A percentile compares a stretch with the other conserved stretches of the same genome.
phyloP scores from a whole-genome alignment of 2,329 filamentous ascomycete species.

The Zalaria obscura region DNA sequence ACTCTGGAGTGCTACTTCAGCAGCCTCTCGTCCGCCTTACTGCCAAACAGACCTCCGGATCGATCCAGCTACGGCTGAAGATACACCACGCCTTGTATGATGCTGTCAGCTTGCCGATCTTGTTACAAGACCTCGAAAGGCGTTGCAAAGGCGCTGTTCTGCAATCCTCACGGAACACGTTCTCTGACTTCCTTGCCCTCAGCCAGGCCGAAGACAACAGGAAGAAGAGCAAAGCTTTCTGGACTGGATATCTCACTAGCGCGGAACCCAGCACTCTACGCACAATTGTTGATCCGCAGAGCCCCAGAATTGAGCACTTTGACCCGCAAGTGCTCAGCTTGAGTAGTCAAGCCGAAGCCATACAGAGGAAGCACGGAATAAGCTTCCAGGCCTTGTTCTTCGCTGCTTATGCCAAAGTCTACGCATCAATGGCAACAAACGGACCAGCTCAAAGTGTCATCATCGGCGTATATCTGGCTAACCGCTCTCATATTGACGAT shows the following conservation, averaged over 20 bases:
- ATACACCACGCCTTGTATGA: conserved; percentile 88
- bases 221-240: conserved; percentile 29
- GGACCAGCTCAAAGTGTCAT: conserved; percentile 32
- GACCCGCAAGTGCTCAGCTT: conserved; percentile 32
- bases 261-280: conserved; percentile 6
- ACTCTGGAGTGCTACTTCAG: neutral
- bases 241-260: conserved; percentile 32
- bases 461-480: conserved; percentile 74
- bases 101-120: conserved; percentile 56
- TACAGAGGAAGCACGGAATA: conserved; percentile 40
- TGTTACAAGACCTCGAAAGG: conserved; percentile 41
- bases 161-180: conserved; percentile 9
- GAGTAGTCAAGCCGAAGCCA: conserved; percentile 24
- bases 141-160: conserved; percentile 20
- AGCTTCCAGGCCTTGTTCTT: conserved; percentile 64
- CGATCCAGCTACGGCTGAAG: conserved; percentile 23
- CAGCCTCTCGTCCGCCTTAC: conserved; percentile 9
- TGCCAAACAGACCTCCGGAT: conserved; percentile 7
- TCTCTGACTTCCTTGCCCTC: conserved; percentile 28
- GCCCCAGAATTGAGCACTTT: conserved; percentile 29
- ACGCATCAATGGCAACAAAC: conserved; percentile 16
- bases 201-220: conserved; percentile 7
- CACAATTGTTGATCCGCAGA: conserved; percentile 7
- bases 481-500: conserved; percentile 44
- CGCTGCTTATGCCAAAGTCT: conserved; percentile 49